Conservation (phyloP, 106 monocot genomes). For the Hemerocallis citrina region DNA sequence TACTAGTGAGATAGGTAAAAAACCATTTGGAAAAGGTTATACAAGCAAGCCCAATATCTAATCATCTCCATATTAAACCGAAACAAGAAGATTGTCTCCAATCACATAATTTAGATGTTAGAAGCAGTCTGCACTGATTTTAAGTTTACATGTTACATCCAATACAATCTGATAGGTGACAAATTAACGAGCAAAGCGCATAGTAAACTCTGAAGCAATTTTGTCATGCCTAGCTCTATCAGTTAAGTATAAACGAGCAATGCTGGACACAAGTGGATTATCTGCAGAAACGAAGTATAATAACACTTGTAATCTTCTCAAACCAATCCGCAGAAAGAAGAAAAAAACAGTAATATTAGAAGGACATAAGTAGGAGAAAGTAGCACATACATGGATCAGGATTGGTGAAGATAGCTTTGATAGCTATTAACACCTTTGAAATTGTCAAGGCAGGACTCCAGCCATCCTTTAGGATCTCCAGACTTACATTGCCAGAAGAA, state of each 20-base stretch:
- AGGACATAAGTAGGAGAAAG: background rate
- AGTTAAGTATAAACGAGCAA: conserved; percentile 56
- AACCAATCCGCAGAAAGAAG: background rate
- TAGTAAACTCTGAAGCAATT: conserved; percentile 76
- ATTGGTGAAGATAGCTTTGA: conserved; percentile 64
- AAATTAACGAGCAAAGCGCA: conserved; percentile 59
- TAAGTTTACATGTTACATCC: too few relatives aligned
- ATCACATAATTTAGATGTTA: too few relatives aligned
- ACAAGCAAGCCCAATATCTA: too few relatives aligned
- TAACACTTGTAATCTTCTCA: background rate
- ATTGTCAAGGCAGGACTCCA: conserved; percentile 97
- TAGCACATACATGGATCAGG: conserved; percentile 73
- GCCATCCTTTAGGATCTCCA: conserved; percentile 63
- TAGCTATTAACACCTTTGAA: conserved; percentile 68
- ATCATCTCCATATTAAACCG: too few relatives aligned
- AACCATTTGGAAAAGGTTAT: too few relatives aligned
- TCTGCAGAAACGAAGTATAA: conserved; percentile 29
- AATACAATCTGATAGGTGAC: too few relatives aligned
- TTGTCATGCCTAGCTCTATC: conserved; percentile 73
- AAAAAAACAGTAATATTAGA: background rate
- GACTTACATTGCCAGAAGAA: conserved; percentile 45
- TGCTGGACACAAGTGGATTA: conserved; percentile 37
- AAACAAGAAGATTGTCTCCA: too few relatives aligned
- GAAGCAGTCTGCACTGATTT: too few relatives aligned
- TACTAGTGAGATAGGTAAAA: too few relatives aligned